Conservation (phyloP, 2,329 filamentous ascomycete genomes). For the Fusarium albidum region DNA sequence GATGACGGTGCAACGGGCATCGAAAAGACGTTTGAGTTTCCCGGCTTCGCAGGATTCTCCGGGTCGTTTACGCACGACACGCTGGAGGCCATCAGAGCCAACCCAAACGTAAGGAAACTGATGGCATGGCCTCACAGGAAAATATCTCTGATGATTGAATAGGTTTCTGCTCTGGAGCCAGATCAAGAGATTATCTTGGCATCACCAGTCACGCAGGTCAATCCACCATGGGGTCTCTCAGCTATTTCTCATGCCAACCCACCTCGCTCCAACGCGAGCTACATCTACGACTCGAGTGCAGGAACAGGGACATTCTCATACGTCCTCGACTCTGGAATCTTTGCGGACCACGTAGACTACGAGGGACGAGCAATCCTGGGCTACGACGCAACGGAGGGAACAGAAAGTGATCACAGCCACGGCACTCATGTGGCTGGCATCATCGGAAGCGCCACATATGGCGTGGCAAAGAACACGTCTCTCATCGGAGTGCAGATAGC, state of each 20-base stretch:
- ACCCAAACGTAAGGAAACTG: background rate
- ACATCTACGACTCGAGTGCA: slow-evolving; percentile 15
- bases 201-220: background rate
- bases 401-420: background rate
- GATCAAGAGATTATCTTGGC: too few relatives aligned
- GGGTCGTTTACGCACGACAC: slow-evolving; percentile 6
- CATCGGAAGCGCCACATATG: slow-evolving; percentile 16
- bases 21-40: slow-evolving; percentile 13
- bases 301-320: slow-evolving; percentile 15
- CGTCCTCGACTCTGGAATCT: slow-evolving; percentile 13
- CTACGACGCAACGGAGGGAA: slow-evolving; percentile 8
- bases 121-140: too few relatives aligned
- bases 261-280: background rate
- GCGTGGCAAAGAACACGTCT: slow-evolving; percentile 21
- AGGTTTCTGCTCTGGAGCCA: too few relatives aligned
- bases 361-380: slow-evolving; percentile 10
- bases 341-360: slow-evolving; percentile 1
- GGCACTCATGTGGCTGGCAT: slow-evolving; percentile 20
- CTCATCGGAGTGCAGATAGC: slow-evolving; percentile 16
- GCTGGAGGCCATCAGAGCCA: background rate
- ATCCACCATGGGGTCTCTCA: slow-evolving; percentile 6
- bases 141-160: too few relatives aligned
- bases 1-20: background rate
- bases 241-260: slow-evolving; percentile 16
- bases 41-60: slow-evolving; percentile 13